phyloP scores from a whole-genome alignment of 2,329 filamentous ascomycete genomes.

The Claviceps fusiformis region DNA sequence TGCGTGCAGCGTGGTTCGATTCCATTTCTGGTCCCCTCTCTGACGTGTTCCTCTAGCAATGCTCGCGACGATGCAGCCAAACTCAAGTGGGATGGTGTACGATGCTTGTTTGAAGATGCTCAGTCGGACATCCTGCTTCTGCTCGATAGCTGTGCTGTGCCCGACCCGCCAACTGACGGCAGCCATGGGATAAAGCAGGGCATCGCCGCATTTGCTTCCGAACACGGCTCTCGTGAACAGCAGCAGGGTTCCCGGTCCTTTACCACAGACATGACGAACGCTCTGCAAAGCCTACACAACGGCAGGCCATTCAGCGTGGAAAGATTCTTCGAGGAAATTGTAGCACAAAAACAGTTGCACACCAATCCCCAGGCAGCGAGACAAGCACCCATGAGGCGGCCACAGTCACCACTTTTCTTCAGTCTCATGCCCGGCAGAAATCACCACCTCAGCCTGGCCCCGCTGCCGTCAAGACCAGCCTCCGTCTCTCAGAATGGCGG shows the following conservation, averaged over 20 bases:
- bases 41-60: slow-evolving; percentile 30
- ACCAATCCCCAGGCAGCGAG: slow-evolving; percentile 23
- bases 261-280: slow-evolving; percentile 41
- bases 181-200: slow-evolving; percentile 47
- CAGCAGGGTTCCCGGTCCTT: slow-evolving; percentile 33
- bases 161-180: slow-evolving; percentile 34
- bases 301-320: slow-evolving; percentile 43
- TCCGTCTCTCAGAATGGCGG: slow-evolving; percentile 18
- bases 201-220: slow-evolving; percentile 44
- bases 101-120: slow-evolving; percentile 48
- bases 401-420: slow-evolving; percentile 37
- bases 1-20: neutral
- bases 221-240: slow-evolving; percentile 30
- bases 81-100: slow-evolving; percentile 50
- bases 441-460: slow-evolving; percentile 39
- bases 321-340: slow-evolving; percentile 42
- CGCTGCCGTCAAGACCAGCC: slow-evolving; percentile 23
- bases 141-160: slow-evolving; percentile 46
- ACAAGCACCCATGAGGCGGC: slow-evolving; percentile 31
- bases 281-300: slow-evolving; percentile 38
- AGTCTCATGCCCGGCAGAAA: slow-evolving; percentile 40
- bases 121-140: slow-evolving; percentile 49
- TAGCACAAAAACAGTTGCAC: slow-evolving; percentile 31
- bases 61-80: slow-evolving; percentile 42
- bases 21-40: slow-evolving; percentile 21